These are phyloP conservation scores for Liriodendron chinense DNA, from an alignment of 164 flowering plant species.

Conservation along the genomic window DNA sequence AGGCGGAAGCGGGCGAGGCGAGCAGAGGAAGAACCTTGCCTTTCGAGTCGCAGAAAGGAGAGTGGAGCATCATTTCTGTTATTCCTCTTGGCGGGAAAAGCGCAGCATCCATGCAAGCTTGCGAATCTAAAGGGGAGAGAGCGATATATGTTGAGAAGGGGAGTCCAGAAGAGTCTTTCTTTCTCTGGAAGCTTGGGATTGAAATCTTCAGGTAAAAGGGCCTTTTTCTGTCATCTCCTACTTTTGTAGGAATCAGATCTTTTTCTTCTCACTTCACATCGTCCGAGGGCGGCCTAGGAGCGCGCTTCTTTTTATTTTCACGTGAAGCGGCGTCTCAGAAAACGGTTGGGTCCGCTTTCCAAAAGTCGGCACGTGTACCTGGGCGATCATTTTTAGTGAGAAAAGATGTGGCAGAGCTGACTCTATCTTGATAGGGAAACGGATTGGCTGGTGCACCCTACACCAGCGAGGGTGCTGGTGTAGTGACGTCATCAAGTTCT, in stretches of 20 bases:
- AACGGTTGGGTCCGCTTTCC: too few species aligned
- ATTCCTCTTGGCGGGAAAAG: slow-evolving; percentile 14
- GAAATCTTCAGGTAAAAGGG: not conserved
- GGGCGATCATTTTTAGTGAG: too few species aligned
- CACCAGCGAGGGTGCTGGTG: too few species aligned
- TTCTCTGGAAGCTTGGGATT: not conserved
- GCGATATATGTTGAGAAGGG: not conserved
- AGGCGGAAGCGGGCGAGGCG: not conserved
- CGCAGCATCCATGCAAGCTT: slow-evolving; percentile 21
- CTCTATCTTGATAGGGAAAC: too few species aligned
- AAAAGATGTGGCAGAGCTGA: too few species aligned
- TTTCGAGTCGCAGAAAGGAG: slow-evolving; percentile 7
- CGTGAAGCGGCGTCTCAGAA: not conserved
- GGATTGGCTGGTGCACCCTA: too few species aligned
- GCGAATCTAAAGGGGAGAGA: not conserved
- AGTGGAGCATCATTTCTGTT: slow-evolving; percentile 5
- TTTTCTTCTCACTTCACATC: not conserved
- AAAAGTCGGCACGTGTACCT: too few species aligned
- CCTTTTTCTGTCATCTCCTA: not conserved
- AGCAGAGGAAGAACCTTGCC: not conserved
- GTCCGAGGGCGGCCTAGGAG: not conserved
- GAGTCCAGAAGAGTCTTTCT: not conserved
- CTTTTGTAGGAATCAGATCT: not conserved
- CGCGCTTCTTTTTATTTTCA: not conserved
- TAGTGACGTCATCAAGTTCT: too few species aligned